Evolutionary conservation across 805 yeast species (phyloP).

Genomic region (Ascoidea rubescens): DNA sequence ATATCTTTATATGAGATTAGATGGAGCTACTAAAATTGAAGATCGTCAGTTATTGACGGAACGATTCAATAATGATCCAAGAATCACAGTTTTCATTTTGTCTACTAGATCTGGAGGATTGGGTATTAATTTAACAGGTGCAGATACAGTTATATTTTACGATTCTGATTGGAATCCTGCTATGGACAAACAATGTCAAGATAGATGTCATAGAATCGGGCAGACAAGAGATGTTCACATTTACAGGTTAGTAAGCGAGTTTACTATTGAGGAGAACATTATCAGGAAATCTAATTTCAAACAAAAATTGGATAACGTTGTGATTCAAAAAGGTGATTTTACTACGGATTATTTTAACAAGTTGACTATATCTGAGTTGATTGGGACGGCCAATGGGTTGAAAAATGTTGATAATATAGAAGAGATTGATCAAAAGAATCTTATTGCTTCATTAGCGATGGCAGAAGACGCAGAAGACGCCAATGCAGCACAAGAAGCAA

Average conservation of each 20-base stretch:
- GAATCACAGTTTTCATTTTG: slow-evolving; percentile 80
- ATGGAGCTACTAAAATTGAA: slow-evolving; percentile 95
- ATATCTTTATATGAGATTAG: slow-evolving; percentile 84
- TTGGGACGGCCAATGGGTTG: slow-evolving; percentile 27
- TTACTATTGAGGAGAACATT: slow-evolving; percentile 91
- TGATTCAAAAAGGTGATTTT: slow-evolving; percentile 95
- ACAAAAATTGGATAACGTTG: slow-evolving; percentile 83
- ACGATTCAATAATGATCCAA: slow-evolving; percentile 73
- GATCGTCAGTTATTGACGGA: slow-evolving; percentile 93
- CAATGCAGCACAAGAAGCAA: slow-evolving; percentile 78
- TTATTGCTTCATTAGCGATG: slow-evolving; percentile 52
- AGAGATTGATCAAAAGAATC: slow-evolving; percentile 13
- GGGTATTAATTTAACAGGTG: slow-evolving; percentile 96
- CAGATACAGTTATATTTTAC: slow-evolving; percentile 95
- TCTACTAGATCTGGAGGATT: slow-evolving; percentile 97
- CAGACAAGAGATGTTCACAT: slow-evolving; percentile 97
- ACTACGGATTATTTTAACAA: slow-evolving; percentile 93
- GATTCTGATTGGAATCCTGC: slow-evolving; percentile 99
- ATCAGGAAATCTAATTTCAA: slow-evolving; percentile 90
- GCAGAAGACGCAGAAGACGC: slow-evolving; percentile 93
- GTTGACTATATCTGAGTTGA: slow-evolving; percentile 70
- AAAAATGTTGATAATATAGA: slow-evolving; percentile 17
- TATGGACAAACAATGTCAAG: slow-evolving; percentile 98
- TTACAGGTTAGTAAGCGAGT: slow-evolving; percentile 90
- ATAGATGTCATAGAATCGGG: slow-evolving; percentile 97